Evolutionary conservation across 176 grass and related monocot genomes (phyloP), one percentile per base, ranked within the genome.

Genomic region (Dactylis glomerata): DNA sequence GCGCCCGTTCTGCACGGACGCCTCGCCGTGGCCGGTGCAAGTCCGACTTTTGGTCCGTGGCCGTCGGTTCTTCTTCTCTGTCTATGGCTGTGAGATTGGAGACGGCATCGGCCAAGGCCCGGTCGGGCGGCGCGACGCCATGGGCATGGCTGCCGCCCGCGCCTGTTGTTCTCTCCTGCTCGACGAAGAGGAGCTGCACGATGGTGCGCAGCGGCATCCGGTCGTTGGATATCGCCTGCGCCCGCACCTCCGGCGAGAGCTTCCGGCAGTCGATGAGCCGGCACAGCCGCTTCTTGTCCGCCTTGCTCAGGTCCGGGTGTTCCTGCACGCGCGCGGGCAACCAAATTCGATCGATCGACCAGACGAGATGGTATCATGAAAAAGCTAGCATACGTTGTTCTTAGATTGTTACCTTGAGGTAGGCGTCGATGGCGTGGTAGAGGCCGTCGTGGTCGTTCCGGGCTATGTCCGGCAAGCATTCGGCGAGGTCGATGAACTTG

Each of bases 171-270:
- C 85, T 94, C 81, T 98, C 91, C 58, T 98, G 93, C 84, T 98
- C 96, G 68, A 98, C 13, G 58, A 95, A 98, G 6, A 98, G 93
- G 19, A 98, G 88, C 70, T 95, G 91, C 75, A 98, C 96, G n/a
- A 98, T 95, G 24, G 89, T 93, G 32, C 93, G 96, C 73, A 98
- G 75, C 3, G 96, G 96, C 89, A 98, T 90, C 66, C 75, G 83
- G 24, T 98, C 96, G 38, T 98, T 98, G 76, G 81, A 73, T 51
- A 98, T 89, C 37, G 91, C 96, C 66, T 89, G 83, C 54, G 91
- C 80, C 12, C 96, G 93, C 64, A 84, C 88, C 28, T 86, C 91
- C 41, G 91, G 81, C 14, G 91, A 94, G 6, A 98, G 80, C 80
- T 94, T 98, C 33, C 82, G 89, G 79, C 93, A 98, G 81, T 98